Conservation (phyloP, 1,284 basidiomycete species). For the Gastroboletus turbinatus region DNA sequence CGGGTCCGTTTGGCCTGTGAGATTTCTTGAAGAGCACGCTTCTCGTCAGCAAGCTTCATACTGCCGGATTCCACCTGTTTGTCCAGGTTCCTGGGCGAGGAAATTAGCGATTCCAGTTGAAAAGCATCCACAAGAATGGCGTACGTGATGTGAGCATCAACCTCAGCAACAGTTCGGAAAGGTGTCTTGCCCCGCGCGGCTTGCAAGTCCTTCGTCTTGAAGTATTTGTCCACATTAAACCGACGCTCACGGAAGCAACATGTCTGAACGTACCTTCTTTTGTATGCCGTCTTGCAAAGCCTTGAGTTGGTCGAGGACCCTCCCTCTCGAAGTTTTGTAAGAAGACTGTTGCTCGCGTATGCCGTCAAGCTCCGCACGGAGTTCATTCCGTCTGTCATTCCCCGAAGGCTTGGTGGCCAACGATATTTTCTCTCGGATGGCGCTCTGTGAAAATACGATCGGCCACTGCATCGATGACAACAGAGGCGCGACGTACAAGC, state of each 20-base stretch:
- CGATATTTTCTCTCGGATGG: slow-evolving; percentile 78
- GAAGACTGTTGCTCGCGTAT: slow-evolving; percentile 82
- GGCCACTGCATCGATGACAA: background rate
- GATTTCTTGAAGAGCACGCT: slow-evolving; percentile 91
- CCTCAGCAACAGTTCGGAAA: slow-evolving; percentile 87
- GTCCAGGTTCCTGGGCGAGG: slow-evolving; percentile 66
- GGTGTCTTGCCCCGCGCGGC: slow-evolving; percentile 76
- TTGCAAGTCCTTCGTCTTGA: slow-evolving; percentile 86
- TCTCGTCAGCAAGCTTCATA: slow-evolving; percentile 95
- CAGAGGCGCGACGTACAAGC: slow-evolving; percentile 56
- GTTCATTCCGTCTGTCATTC: slow-evolving; percentile 71
- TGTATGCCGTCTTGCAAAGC: slow-evolving; percentile 76
- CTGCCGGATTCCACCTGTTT: slow-evolving; percentile 89
- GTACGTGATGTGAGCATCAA: slow-evolving; percentile 85
- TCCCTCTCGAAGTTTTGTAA: slow-evolving; percentile 74
- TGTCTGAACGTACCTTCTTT: slow-evolving; percentile 68
- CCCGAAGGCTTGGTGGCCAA: slow-evolving; percentile 59
- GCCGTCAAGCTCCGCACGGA: slow-evolving; percentile 82
- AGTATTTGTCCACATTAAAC: slow-evolving; percentile 7
- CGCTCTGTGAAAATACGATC: slow-evolving; percentile 49
- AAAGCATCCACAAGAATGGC: slow-evolving; percentile 27
- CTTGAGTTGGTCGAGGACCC: slow-evolving; percentile 84
- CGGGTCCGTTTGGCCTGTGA: slow-evolving; percentile 68
- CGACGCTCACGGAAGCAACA: background rate
- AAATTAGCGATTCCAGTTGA: slow-evolving; percentile 4